A percentile compares a stretch with the other conserved stretches of the same genome.
These are phyloP conservation scores for Saccharomycopsis microspora DNA, from an alignment of 805 yeast species.

Conservation along the genomic window DNA sequence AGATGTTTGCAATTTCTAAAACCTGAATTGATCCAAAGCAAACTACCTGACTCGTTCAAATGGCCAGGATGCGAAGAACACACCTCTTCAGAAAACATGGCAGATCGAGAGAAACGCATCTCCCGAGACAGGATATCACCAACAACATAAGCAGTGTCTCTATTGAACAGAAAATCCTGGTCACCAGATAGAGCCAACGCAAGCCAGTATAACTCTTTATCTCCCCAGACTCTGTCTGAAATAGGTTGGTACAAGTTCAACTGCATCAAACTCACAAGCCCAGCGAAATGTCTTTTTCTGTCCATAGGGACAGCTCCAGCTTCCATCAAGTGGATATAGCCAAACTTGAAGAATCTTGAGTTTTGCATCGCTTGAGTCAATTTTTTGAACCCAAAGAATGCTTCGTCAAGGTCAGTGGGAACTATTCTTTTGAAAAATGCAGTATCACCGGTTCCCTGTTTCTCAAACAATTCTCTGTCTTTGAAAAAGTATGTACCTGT, in stretches of 20 bases:
- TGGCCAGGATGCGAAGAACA: conserved; percentile 59
- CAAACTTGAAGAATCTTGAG: conserved; percentile 28
- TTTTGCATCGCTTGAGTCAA: conserved; percentile 24
- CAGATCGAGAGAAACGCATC: not conserved
- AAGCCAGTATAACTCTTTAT: conserved; percentile 57
- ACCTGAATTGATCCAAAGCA: conserved; percentile 65
- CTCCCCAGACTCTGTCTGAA: conserved; percentile 48
- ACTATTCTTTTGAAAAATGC: conserved; percentile 32
- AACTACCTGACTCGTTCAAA: conserved; percentile 20
- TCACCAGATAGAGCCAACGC: conserved; percentile 45
- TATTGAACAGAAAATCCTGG: conserved; percentile 39
- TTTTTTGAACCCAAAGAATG: conserved; percentile 26
- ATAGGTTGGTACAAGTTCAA: conserved; percentile 29
- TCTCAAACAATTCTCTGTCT: conserved; percentile 30
- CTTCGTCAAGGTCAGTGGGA: conserved; percentile 29
- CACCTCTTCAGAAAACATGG: conserved; percentile 25
- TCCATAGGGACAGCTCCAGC: conserved; percentile 35
- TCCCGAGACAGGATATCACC: conserved; percentile 24
- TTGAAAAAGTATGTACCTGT: conserved; percentile 32
- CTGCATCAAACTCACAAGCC: conserved; percentile 32
- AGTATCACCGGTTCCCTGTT: conserved; percentile 18
- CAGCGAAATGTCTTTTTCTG: conserved; percentile 36
- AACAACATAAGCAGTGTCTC: conserved; percentile 41
- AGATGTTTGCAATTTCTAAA: conserved; percentile 43
- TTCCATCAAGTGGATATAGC: conserved; percentile 28